Evolutionary conservation across 306 rosid genomes (phyloP).

Genomic region (Oxytropis ochrocephala): DNA sequence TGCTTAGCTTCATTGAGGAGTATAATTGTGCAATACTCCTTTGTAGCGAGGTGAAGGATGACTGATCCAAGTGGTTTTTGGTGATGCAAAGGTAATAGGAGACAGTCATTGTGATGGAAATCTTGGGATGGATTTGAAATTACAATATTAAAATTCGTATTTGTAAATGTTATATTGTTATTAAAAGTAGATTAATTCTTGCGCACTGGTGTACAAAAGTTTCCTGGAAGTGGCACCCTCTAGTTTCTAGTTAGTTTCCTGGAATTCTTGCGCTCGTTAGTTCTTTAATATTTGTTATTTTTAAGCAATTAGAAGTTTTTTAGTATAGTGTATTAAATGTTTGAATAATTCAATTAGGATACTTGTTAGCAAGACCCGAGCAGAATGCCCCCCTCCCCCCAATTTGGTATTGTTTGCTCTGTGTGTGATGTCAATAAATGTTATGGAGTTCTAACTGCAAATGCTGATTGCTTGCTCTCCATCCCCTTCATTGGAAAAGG

Average conservation of each 20-base stretch:
- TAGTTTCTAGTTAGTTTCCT: not conserved
- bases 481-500: not conserved
- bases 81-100: too few species aligned
- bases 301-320: not conserved
- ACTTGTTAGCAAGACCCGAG: not conserved
- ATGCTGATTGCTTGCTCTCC: not conserved
- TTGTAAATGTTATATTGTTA: too few species aligned
- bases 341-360: not conserved
- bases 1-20: too few species aligned
- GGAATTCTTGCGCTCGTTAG: not conserved
- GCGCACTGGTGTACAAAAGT: too few species aligned
- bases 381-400: not conserved
- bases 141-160: too few species aligned
- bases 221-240: not conserved
- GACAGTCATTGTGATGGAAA: too few species aligned
- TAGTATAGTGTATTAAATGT: not conserved
- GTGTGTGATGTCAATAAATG: not conserved
- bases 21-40: too few species aligned
- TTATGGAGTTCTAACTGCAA: not conserved
- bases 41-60: too few species aligned
- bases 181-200: too few species aligned
- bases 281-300: too few species aligned
- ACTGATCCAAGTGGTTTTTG: too few species aligned
- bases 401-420: not conserved
- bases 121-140: too few species aligned